Conservation (phyloP, 2,329 filamentous ascomycete genomes). For the Alternaria brassicae region DNA sequence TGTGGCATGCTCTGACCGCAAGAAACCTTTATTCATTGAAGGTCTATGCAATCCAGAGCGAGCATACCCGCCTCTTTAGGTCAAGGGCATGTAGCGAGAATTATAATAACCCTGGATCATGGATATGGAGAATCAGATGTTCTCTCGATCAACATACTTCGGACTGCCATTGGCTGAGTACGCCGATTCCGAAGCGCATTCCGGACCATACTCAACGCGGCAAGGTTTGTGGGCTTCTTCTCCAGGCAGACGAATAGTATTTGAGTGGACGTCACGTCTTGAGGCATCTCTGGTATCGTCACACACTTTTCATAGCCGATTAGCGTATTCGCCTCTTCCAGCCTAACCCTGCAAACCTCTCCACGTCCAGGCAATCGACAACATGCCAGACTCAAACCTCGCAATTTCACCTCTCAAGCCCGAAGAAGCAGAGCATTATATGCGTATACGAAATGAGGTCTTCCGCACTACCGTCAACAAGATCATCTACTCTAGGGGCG, state of each 20-base stretch:
- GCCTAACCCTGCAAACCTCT: neutral
- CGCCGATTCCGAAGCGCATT: slow-evolving; percentile 13
- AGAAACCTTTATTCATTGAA: neutral
- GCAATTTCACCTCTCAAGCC: slow-evolving; percentile 36
- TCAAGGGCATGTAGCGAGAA: neutral
- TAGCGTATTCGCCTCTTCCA: neutral
- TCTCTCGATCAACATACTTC: neutral
- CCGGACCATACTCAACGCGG: slow-evolving; percentile 3
- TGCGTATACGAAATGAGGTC: slow-evolving; percentile 41
- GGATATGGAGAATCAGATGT: neutral
- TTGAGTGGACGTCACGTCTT: neutral
- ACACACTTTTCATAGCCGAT: neutral
- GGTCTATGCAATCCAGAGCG: neutral
- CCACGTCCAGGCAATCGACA: neutral
- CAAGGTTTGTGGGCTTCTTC: neutral
- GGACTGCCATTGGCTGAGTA: slow-evolving; percentile 4
- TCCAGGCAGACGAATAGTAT: neutral
- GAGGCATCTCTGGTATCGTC: neutral
- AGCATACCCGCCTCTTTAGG: neutral
- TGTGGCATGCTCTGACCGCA: neutral
- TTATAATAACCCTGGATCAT: neutral
- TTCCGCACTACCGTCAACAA: slow-evolving; percentile 45
- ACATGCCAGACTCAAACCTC: slow-evolving; percentile 35
- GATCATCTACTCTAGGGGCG: slow-evolving; percentile 41
- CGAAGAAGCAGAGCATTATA: slow-evolving; percentile 40